Base-by-base conservation (phyloP, 768 basidiomycete species). In the Dendrothele bispora region DNA sequence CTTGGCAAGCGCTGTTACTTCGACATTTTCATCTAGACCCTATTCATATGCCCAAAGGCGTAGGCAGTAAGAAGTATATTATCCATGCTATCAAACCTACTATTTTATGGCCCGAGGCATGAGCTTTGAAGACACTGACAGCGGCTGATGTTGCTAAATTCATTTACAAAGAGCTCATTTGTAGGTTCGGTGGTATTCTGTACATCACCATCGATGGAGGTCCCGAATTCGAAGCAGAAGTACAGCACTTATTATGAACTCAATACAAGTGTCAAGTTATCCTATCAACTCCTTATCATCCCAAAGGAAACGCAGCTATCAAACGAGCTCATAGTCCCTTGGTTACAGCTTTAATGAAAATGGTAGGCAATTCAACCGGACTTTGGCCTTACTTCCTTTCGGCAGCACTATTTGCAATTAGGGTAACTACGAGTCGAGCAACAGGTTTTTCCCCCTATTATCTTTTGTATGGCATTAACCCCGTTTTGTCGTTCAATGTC, bases 291-390 rank as follows among this genome's bases (percentile, higher is more conserved):
- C 59, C n/a, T n/a, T n/a, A n/a, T n/a, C n/a, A n/a, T n/a, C n/a
- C n/a, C n/a, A n/a, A n/a, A n/a, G n/a, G n/a, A n/a, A 71, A 70
- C 29, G 66, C 57, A 0, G 51, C 59, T 3, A 55, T 58, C 1
- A 65, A 71, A 51, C 50, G 63, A 1, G 48, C 50, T 6, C 65
- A 69, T 30, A 53, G 55, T 10, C 60, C 57, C 1, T 49, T 65
- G 1, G 50, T 54, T 7, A 32, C 57, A 5, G 54, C 57, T 0
- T 15, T 67, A 1, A 29, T 59, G 17, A 55, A 56, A 25, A 37
- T 48, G 1, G 56, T 56, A 20, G 53, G 55, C 1, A 43, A 55
- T 1, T 38, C 57, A 11, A 46, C 51, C 10, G 35, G 28, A 1
- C 36, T 53, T 15, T 70, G 68, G 67, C 62, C 62, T 1, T 39